These are phyloP conservation scores for Hypomyces perniciosus DNA, from an alignment of 2,329 filamentous ascomycete species.

Conservation along the genomic window DNA sequence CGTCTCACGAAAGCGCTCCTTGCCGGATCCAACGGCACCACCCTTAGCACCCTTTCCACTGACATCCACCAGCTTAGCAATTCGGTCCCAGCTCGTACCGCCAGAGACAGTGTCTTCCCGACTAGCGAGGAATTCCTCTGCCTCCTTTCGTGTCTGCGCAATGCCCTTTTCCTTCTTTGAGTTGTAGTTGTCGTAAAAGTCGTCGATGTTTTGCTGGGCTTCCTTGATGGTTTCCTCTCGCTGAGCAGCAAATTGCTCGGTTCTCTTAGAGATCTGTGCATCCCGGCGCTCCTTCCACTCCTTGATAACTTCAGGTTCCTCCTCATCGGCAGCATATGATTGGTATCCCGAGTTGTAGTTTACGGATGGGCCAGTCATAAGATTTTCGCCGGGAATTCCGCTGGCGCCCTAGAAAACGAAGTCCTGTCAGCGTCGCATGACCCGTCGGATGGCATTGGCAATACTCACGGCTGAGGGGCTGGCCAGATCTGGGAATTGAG, in stretches of 20 bases:
- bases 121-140: constrained; percentile 82
- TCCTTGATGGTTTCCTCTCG: constrained; percentile 82
- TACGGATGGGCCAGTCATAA: constrained; percentile 67
- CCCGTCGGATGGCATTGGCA: not conserved
- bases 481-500: constrained; percentile 79
- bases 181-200: constrained; percentile 99
- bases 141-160: constrained; percentile 81
- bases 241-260: constrained; percentile 74
- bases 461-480: constrained; percentile 28
- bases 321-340: constrained; percentile 58
- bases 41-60: constrained; percentile 88
- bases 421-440: constrained; percentile 4
- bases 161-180: constrained; percentile 94
- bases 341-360: constrained; percentile 58
- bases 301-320: constrained; percentile 82
- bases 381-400: constrained; percentile 22
- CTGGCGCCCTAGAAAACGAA: constrained; percentile 23
- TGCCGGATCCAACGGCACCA: constrained; percentile 82
- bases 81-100: constrained; percentile 97
- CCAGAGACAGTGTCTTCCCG: constrained; percentile 91
- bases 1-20: constrained; percentile 92
- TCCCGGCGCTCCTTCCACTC: constrained; percentile 91
- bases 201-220: constrained; percentile 90
- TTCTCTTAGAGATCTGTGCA: constrained; percentile 73
- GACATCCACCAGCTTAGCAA: constrained; percentile 94